A percentile compares a stretch with the other conserved stretches of the same genome.
Evolutionary conservation across 768 basidiomycete species (phyloP).

Genomic region (Mrakia frigida): DNA sequence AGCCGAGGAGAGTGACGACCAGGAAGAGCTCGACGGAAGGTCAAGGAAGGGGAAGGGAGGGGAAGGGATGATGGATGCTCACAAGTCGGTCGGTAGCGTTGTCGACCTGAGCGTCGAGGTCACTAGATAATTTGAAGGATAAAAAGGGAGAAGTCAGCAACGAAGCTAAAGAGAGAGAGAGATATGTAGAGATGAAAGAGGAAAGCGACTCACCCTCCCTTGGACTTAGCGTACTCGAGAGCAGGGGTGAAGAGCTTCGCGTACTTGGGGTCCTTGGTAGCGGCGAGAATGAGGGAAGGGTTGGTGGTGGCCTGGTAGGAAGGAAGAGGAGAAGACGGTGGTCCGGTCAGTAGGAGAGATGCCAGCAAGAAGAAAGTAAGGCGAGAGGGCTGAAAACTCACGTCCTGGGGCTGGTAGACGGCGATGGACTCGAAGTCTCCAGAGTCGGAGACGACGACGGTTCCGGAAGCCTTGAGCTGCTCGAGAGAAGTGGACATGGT

Average conservation of each 20-base stretch:
- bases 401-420: conserved; percentile 32
- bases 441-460: conserved; percentile 94
- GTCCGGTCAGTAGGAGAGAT: conserved; percentile 3
- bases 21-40: not conserved
- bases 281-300: conserved; percentile 84
- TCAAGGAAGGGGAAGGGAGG: not conserved
- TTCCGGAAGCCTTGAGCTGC: conserved; percentile 80
- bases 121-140: conserved; percentile 35
- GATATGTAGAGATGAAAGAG: not conserved
- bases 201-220: conserved; percentile 55
- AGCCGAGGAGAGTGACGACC: too few species aligned
- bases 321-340: conserved; percentile 6
- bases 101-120: conserved; percentile 67
- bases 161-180: not conserved
- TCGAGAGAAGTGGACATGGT: conserved; percentile 47
- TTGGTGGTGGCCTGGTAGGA: conserved; percentile 81
- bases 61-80: conserved; percentile 41
- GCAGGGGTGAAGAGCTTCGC: conserved; percentile 70
- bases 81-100: conserved; percentile 85
- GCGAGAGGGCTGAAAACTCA: not conserved
- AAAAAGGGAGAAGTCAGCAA: not conserved
- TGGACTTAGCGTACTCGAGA: conserved; percentile 66
- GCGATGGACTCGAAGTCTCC: conserved; percentile 43
- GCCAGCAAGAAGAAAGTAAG: not conserved
- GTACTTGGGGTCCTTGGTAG: conserved; percentile 84